These are phyloP conservation scores for Neurospora sp. DNA, from an alignment of 495 filamentous ascomycete genomes.

Conservation along the genomic window DNA sequence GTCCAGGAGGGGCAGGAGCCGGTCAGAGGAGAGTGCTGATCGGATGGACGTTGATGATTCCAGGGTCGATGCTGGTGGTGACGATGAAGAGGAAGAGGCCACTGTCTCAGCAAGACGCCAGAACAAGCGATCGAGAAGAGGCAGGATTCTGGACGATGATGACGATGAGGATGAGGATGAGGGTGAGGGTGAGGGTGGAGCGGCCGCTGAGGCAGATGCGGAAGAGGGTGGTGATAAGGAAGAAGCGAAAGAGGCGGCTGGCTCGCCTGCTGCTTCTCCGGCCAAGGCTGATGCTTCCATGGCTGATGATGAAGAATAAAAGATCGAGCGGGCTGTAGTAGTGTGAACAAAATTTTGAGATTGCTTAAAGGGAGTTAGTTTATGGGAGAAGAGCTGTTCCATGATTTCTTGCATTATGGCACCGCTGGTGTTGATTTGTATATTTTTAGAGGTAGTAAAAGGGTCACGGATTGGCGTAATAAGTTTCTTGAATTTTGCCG, in stretches of 20 bases:
- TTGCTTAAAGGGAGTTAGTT: not conserved
- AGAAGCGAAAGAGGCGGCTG: conserved; percentile 2
- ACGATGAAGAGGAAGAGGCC: conserved; percentile 21
- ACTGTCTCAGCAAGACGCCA: conserved; percentile 4
- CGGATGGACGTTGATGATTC: conserved; percentile 14
- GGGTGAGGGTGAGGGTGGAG: conserved; percentile 13
- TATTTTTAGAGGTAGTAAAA: not conserved
- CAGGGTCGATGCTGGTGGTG: conserved; percentile 18
- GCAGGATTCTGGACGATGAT: conserved; percentile 26
- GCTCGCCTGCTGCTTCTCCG: not conserved
- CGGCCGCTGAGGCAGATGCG: not conserved
- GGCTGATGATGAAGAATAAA: conserved; percentile 22
- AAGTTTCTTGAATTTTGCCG: not conserved
- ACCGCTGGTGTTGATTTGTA: not conserved
- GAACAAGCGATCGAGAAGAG: conserved; percentile 19
- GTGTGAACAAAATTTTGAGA: not conserved
- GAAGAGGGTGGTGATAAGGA: conserved; percentile 1
- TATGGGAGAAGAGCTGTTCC: not conserved
- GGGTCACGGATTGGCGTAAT: not conserved
- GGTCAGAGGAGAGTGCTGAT: conserved; percentile 31
- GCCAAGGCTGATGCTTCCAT: conserved; percentile 22
- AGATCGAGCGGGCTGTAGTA: not conserved
- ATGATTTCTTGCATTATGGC: not conserved
- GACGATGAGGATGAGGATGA: conserved; percentile 28
- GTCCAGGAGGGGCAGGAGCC: conserved; percentile 26